phyloP scores from a whole-genome alignment of 1,139 yeast genomes.

The Diutina neorugosa region DNA sequence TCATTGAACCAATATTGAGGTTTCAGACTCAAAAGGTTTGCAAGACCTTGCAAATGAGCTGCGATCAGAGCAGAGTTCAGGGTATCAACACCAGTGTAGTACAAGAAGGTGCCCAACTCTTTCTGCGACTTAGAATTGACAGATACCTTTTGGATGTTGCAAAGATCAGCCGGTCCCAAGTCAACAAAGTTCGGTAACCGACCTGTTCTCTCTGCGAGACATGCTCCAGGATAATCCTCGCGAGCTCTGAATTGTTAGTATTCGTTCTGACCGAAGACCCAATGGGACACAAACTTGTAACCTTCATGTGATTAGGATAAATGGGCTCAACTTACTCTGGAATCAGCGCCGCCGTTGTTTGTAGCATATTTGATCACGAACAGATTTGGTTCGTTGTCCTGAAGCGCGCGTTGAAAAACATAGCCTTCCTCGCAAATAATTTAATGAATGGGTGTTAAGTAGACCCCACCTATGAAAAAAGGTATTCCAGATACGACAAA shows the following conservation, averaged over 20 bases:
- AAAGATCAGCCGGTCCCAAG: slow-evolving; percentile 86
- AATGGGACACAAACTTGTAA: not conserved
- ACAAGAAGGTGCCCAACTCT: slow-evolving; percentile 40
- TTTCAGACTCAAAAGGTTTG: slow-evolving; percentile 50
- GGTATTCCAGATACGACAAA: too few relatives aligned
- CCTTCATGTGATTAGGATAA: not conserved
- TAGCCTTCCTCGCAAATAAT: not conserved
- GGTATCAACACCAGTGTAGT: slow-evolving; percentile 47
- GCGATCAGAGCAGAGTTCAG: slow-evolving; percentile 49
- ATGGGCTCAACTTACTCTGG: not conserved
- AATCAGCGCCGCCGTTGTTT: slow-evolving; percentile 3
- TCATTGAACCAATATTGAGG: slow-evolving; percentile 54
- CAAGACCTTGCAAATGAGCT: slow-evolving; percentile 66
- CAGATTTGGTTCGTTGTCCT: not conserved
- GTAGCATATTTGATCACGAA: not conserved
- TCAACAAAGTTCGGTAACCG: slow-evolving; percentile 35
- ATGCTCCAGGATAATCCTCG: slow-evolving; percentile 39
- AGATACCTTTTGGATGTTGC: slow-evolving; percentile 48
- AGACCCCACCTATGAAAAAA: too few relatives aligned
- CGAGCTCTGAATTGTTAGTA: slow-evolving; percentile 24
- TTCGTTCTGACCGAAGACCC: not conserved
- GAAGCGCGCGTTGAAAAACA: not conserved
- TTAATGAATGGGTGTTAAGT: too few relatives aligned
- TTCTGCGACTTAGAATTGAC: slow-evolving; percentile 25
- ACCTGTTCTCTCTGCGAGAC: slow-evolving; percentile 40